A percentile compares a stretch with the other conserved stretches of the same genome.
phyloP scores from a whole-genome alignment of 2,329 filamentous ascomycete species.

The Aspergillus costaricaensis region DNA sequence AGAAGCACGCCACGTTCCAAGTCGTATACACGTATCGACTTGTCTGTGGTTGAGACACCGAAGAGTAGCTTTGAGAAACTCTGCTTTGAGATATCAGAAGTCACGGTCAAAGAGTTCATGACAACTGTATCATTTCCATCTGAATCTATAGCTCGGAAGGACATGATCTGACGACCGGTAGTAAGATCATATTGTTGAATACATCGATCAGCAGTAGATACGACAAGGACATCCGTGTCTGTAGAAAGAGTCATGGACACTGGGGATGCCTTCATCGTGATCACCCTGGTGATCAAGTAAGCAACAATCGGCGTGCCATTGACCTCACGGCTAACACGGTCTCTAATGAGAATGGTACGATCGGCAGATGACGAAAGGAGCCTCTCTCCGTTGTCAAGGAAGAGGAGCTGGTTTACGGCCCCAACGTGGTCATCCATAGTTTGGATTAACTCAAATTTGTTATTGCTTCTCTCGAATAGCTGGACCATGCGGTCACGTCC shows the following conservation, averaged over 20 bases:
- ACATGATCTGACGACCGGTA: conserved; percentile 68
- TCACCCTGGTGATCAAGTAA: conserved; percentile 73
- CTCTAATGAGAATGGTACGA: conserved; percentile 79
- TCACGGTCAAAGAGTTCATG: conserved; percentile 72
- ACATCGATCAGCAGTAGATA: conserved; percentile 65
- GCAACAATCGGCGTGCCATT: conserved; percentile 62
- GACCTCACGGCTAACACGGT: conserved; percentile 68
- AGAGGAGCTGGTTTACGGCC: conserved; percentile 75
- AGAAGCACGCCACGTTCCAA: conserved; percentile 73
- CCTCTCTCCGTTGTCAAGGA: conserved; percentile 68
- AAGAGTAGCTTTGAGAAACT: conserved; percentile 66
- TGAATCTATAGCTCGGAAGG: conserved; percentile 81
- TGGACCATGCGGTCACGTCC: conserved; percentile 91
- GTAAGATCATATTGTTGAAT: conserved; percentile 63
- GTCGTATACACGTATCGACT: conserved; percentile 90
- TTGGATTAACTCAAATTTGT: conserved; percentile 75
- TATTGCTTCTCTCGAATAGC: conserved; percentile 67
- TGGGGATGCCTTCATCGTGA: conserved; percentile 83
- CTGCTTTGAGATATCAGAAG: conserved; percentile 55
- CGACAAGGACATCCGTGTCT: conserved; percentile 55
- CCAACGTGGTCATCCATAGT: conserved; percentile 90
- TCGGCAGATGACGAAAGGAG: conserved; percentile 87
- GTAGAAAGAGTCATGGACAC: conserved; percentile 75
- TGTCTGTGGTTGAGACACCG: conserved; percentile 92
- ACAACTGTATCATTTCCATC: conserved; percentile 79